Conservation (phyloP, 2,329 filamentous ascomycete species). For the Phyllosticta citriasiana region DNA sequence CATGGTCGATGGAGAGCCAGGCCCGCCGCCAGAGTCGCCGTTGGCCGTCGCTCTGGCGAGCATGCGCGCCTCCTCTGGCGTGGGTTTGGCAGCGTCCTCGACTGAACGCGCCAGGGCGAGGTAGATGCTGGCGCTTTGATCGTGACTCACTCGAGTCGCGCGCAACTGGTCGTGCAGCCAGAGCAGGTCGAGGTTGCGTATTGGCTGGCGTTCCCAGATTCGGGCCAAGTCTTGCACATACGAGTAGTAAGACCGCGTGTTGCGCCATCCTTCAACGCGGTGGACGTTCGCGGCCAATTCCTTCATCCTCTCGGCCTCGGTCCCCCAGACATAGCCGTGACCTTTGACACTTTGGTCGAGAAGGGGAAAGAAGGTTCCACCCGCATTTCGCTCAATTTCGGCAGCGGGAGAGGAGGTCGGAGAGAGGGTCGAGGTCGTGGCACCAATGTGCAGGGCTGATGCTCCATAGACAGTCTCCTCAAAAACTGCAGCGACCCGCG, state of each 20-base stretch:
- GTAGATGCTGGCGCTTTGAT: slow-evolving; percentile 76
- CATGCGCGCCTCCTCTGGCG: slow-evolving; percentile 3
- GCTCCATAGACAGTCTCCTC: slow-evolving; percentile 94
- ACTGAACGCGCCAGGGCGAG: slow-evolving; percentile 66
- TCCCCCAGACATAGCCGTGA: slow-evolving; percentile 91
- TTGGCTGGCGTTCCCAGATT: slow-evolving; percentile 40
- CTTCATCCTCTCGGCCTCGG: slow-evolving; percentile 67
- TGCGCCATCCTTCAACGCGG: slow-evolving; percentile 93
- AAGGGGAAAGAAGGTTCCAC: slow-evolving; percentile 1
- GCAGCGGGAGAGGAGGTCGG: slow-evolving; percentile 2
- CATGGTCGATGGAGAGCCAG: slow-evolving; percentile 1
- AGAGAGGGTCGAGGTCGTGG: slow-evolving; percentile 42
- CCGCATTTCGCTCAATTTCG: neutral
- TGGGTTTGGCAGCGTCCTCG: slow-evolving; percentile 32
- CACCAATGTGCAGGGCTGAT: slow-evolving; percentile 76
- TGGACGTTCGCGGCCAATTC: slow-evolving; percentile 88
- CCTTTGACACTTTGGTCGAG: slow-evolving; percentile 50
- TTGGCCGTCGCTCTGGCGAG: slow-evolving; percentile 11
- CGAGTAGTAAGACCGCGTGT: slow-evolving; percentile 88
- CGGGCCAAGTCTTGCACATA: slow-evolving; percentile 59
- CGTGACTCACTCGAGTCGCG: slow-evolving; percentile 64
- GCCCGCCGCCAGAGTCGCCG: neutral
- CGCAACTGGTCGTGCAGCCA: slow-evolving; percentile 89
- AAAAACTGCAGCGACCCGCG: slow-evolving; percentile 82
- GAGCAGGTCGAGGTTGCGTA: slow-evolving; percentile 75